Conservation (phyloP, 768 basidiomycete genomes). For the Rhizopogon vinicolor region DNA sequence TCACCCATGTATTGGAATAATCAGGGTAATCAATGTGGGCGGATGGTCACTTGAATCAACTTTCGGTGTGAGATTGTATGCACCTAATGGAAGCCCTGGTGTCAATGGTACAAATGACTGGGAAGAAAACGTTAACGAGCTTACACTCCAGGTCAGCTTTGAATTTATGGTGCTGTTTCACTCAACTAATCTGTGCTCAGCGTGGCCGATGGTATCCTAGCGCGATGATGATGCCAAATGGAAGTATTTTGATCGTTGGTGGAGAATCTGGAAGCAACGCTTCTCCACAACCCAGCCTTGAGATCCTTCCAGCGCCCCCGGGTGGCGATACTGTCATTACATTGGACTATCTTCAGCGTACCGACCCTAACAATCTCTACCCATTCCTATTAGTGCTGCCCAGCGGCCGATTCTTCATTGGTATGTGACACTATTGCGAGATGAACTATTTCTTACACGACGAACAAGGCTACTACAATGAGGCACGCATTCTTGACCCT, state of each 20-base stretch:
- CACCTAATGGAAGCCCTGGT: constrained; percentile 62
- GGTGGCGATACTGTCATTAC: constrained; percentile 60
- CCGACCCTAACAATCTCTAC: constrained; percentile 79
- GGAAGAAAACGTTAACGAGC: constrained; percentile 61
- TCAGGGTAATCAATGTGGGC: constrained; percentile 18
- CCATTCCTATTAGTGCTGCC: constrained; percentile 74
- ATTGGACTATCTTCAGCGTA: constrained; percentile 63
- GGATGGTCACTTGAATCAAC: constrained; percentile 69
- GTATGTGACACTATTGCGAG: constrained; percentile 25
- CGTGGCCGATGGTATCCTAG: constrained; percentile 70
- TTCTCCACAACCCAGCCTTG: constrained; percentile 59
- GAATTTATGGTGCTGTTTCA: not conserved
- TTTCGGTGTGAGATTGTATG: constrained; percentile 68
- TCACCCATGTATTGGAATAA: not conserved
- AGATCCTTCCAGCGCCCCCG: constrained; percentile 61
- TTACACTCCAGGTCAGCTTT: constrained; percentile 53
- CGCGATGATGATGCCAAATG: constrained; percentile 66
- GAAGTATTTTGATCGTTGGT: constrained; percentile 68
- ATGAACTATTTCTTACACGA: not conserved
- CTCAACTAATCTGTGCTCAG: constrained; percentile 22
- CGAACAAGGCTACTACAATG: constrained; percentile 66
- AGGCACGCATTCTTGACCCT: constrained; percentile 72
- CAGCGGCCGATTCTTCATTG: constrained; percentile 63
- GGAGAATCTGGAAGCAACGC: constrained; percentile 73
- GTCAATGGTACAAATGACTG: constrained; percentile 75